Percentiles rank a stretch among this genome's conserved stretches.
These are phyloP conservation scores for Rhizopogon salebrosus DNA, from an alignment of 768 basidiomycete species.

Conservation along the genomic window DNA sequence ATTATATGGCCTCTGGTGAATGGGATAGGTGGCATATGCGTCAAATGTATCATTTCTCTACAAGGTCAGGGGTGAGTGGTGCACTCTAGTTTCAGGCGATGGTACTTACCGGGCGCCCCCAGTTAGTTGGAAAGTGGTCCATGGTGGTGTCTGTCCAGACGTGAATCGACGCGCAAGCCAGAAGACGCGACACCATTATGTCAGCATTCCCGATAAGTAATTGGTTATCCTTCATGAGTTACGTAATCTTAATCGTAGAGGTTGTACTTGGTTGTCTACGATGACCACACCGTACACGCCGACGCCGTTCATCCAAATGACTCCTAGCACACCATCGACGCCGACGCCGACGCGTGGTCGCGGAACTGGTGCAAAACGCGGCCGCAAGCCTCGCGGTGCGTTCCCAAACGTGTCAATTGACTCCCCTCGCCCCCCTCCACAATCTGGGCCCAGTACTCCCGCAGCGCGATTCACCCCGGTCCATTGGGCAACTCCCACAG, in stretches of 20 bases:
- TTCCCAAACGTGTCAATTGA: slow-evolving; percentile 21
- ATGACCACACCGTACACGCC: slow-evolving; percentile 22
- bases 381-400: slow-evolving; percentile 42
- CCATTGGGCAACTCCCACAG: slow-evolving; percentile 31
- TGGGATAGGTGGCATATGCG: slow-evolving; percentile 71
- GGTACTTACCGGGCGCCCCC: slow-evolving; percentile 68
- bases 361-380: slow-evolving; percentile 36
- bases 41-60: slow-evolving; percentile 76
- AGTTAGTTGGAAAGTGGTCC: slow-evolving; percentile 84
- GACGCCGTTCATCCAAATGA: slow-evolving; percentile 23
- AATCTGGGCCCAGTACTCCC: slow-evolving; percentile 5
- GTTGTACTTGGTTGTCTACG: too few relatives aligned
- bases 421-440: slow-evolving; percentile 9
- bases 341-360: slow-evolving; percentile 16
- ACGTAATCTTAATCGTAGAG: too few relatives aligned
- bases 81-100: background rate
- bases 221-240: too few relatives aligned
- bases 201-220: slow-evolving; percentile 7
- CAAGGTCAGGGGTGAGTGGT: background rate
- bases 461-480: slow-evolving; percentile 31
- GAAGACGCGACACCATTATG: slow-evolving; percentile 8
- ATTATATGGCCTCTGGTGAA: slow-evolving; percentile 54
- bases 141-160: slow-evolving; percentile 31
- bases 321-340: slow-evolving; percentile 7
- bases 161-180: slow-evolving; percentile 15